phyloP scores from a whole-genome alignment of 108 stramenopile genomes.

The Hondaea fermentalgiana region DNA sequence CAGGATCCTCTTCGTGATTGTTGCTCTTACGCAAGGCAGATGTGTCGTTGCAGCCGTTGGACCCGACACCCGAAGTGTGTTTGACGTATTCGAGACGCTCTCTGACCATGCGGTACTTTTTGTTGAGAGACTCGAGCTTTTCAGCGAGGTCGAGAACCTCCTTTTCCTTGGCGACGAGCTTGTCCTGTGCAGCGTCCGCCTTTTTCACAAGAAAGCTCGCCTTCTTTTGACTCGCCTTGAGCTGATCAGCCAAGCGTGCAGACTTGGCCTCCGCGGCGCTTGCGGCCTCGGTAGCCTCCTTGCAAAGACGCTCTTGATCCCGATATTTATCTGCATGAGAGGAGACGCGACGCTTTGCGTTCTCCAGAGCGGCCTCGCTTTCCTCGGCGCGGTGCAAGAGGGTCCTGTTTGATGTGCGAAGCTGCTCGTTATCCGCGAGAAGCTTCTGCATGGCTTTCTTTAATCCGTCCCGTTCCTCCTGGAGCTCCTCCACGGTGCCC shows the following conservation, averaged over 20 bases:
- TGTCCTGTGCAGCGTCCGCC: background rate
- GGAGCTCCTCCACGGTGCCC: background rate
- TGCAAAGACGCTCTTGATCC: background rate
- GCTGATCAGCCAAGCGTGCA: background rate
- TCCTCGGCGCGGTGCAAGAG: background rate
- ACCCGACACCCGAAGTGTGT: background rate
- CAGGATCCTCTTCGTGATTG: constrained; percentile 1
- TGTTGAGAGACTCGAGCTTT: background rate
- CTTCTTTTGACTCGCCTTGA: background rate
- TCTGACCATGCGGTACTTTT: background rate
- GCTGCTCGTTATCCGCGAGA: background rate
- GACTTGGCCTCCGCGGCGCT: background rate
- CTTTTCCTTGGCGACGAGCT: background rate
- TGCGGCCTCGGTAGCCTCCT: background rate
- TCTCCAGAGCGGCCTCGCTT: background rate
- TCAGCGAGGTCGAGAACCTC: background rate
- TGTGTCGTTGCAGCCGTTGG: background rate
- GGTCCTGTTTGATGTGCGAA: background rate
- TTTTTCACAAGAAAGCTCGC: background rate
- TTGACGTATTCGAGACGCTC: constrained; percentile 10
- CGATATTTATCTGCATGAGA: background rate
- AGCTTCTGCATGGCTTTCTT: background rate
- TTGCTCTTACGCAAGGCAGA: background rate
- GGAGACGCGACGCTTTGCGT: background rate
- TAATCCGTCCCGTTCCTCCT: background rate